Evolutionary conservation across 768 basidiomycete species (phyloP).

Genomic region (Mycena sanguinolenta): DNA sequence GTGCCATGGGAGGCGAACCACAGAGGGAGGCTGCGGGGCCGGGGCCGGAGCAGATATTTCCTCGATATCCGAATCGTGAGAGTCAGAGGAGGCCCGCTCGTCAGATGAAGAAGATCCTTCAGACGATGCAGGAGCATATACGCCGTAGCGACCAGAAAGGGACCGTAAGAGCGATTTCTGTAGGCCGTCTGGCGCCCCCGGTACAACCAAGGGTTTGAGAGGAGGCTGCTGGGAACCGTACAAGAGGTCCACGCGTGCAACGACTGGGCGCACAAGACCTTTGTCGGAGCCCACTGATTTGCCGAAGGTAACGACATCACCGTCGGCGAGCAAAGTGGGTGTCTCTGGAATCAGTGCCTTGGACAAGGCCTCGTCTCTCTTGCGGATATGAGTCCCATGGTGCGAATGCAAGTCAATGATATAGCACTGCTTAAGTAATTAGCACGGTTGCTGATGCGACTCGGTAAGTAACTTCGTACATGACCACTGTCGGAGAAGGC

Average conservation of each 20-base stretch:
- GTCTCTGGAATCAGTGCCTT: conserved; percentile 67
- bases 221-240: conserved; percentile 43
- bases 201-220: conserved; percentile 47
- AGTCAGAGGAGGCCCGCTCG: conserved; percentile 50
- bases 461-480: conserved; percentile 68
- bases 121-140: conserved; percentile 56
- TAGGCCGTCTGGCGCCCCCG: conserved; percentile 31
- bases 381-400: conserved; percentile 80
- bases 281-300: conserved; percentile 78
- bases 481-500: conserved; percentile 77
- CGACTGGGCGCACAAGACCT: conserved; percentile 73
- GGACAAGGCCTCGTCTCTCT: conserved; percentile 62
- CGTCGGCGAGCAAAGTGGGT: conserved; percentile 70
- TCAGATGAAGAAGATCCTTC: conserved; percentile 60
- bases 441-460: conserved; percentile 28
- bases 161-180: conserved; percentile 2
- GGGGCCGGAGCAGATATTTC: conserved; percentile 54
- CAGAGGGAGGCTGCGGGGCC: conserved; percentile 33
- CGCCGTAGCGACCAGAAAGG: conserved; percentile 70
- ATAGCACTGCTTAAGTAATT: conserved; percentile 63
- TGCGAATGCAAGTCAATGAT: conserved; percentile 80
- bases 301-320: conserved; percentile 82
- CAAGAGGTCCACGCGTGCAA: conserved; percentile 70
- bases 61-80: conserved; percentile 68
- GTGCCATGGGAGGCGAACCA: conserved; percentile 17